Conservation (phyloP, 2,329 filamentous ascomycete genomes). For the Beauveria australis region DNA sequence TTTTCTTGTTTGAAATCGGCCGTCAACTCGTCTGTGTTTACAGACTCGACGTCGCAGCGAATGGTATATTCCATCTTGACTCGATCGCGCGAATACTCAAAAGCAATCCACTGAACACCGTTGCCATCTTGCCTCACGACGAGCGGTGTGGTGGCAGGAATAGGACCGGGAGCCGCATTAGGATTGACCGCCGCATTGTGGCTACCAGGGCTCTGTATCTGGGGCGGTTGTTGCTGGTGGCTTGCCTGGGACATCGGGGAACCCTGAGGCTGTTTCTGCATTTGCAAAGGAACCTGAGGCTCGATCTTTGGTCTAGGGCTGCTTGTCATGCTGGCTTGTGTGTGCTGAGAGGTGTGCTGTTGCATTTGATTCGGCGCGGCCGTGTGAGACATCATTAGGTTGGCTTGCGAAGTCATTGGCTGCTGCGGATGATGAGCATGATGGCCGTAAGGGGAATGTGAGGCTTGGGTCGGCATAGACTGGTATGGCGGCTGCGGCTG, state of each 20-base stretch:
- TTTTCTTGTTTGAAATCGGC: constrained; percentile 96
- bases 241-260: constrained; percentile 26
- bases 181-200: constrained; percentile 57
- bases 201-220: constrained; percentile 31
- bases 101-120: constrained; percentile 97
- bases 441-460: constrained; percentile 53
- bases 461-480: constrained; percentile 56
- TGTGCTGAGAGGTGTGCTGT: constrained; percentile 50
- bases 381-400: constrained; percentile 57
- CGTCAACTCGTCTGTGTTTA: constrained; percentile 77
- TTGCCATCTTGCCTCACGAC: constrained; percentile 93
- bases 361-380: constrained; percentile 47
- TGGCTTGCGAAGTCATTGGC: constrained; percentile 55
- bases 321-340: constrained; percentile 47
- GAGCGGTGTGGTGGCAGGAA: constrained; percentile 89
- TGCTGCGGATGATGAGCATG: constrained; percentile 44
- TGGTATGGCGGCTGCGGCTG: constrained; percentile 52
- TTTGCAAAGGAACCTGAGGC: constrained; percentile 50
- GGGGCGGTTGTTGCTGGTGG: constrained; percentile 28
- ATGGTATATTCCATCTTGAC: constrained; percentile 99
- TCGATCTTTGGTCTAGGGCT: constrained; percentile 59
- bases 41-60: constrained; percentile 92
- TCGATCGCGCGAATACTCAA: constrained; percentile 92
- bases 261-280: constrained; percentile 38
- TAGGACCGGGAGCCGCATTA: constrained; percentile 89